A percentile compares a stretch with the other conserved stretches of the same genome.
phyloP scores from a whole-genome alignment of 768 basidiomycete genomes.

The Mrakia blollopis region DNA sequence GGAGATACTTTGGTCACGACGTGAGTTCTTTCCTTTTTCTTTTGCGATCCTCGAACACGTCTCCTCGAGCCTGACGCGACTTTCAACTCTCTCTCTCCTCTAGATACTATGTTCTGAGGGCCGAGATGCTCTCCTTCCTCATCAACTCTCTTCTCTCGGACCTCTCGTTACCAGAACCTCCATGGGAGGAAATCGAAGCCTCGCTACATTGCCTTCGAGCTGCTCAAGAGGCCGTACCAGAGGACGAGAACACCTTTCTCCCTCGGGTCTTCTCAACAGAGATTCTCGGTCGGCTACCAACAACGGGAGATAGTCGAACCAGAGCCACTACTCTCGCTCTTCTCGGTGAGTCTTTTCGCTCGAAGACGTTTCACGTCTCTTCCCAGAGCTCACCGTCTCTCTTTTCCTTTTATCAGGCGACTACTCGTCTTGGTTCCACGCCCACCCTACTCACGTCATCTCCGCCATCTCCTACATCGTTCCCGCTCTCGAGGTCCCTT shows the following conservation, averaged over 20 bases:
- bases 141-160: constrained; percentile 59
- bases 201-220: constrained; percentile 79
- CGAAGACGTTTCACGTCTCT: not conserved
- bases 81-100: not conserved
- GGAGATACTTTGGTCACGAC: constrained; percentile 85
- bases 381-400: not conserved
- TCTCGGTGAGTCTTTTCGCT: constrained; percentile 56
- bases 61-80: not conserved
- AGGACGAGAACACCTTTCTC: constrained; percentile 50
- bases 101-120: constrained; percentile 73
- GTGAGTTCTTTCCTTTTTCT: constrained; percentile 44
- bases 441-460: constrained; percentile 55
- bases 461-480: constrained; percentile 59
- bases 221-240: constrained; percentile 76
- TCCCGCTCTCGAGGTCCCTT: constrained; percentile 51
- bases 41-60: too few relatives aligned
- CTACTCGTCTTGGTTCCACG: constrained; percentile 47
- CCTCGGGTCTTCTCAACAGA: constrained; percentile 62
- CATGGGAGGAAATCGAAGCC: constrained; percentile 81
- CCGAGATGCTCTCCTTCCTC: constrained; percentile 71
- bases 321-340: constrained; percentile 68
- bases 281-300: constrained; percentile 60
- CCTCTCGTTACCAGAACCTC: constrained; percentile 42
- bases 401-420: constrained; percentile 44
- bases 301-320: constrained; percentile 55